phyloP scores from a whole-genome alignment of 176 grass and related monocot genomes.

The Melocanna baccifera region DNA sequence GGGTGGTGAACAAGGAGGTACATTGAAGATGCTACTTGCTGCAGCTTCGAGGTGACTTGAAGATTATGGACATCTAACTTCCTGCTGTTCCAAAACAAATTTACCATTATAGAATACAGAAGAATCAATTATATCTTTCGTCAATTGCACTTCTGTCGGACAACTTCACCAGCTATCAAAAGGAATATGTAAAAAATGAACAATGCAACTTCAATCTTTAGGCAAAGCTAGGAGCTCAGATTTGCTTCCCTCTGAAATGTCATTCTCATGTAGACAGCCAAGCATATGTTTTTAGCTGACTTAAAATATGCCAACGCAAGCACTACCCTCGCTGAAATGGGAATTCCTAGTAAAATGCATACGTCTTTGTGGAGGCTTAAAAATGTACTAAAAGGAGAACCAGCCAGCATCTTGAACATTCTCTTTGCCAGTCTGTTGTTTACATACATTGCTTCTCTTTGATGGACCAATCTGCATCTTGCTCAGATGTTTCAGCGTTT shows the following conservation, averaged over 20 bases:
- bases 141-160: not conserved
- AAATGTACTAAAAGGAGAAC: not conserved
- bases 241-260: not conserved
- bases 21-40: slow-evolving; percentile 83
- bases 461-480: not conserved
- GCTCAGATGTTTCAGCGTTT: slow-evolving; percentile 5
- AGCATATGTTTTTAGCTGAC: not conserved
- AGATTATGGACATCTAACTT: not conserved
- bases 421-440: not conserved
- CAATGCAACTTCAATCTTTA: not conserved
- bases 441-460: not conserved
- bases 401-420: slow-evolving; percentile 2
- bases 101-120: not conserved
- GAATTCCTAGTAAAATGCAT: not conserved
- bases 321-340: too few species aligned
- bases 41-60: slow-evolving; percentile 74
- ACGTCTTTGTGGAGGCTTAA: not conserved
- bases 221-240: not conserved
- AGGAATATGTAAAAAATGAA: slow-evolving; percentile 2
- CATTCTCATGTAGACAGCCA: not conserved
- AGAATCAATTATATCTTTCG: not conserved
- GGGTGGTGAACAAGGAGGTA: slow-evolving; percentile 54
- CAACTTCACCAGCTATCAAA: not conserved
- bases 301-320: not conserved
- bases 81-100: not conserved